Evolutionary conservation across 345 rosid genomes (phyloP), one percentile per base, ranked within the genome.

Genomic region (sweet orange (Citrus sinensis)): DNA sequence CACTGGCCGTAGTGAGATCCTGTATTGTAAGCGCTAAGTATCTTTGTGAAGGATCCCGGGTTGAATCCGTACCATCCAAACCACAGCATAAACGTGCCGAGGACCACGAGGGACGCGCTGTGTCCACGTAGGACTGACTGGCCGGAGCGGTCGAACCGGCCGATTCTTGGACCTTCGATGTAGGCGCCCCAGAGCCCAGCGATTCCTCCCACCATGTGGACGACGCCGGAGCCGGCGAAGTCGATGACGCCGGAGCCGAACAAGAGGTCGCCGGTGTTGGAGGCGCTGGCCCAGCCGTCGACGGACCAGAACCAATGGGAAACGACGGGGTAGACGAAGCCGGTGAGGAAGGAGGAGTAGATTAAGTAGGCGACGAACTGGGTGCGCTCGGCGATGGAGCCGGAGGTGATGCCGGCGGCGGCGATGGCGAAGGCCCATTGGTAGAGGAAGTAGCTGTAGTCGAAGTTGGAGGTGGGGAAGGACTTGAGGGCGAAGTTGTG

Each of bases 351-450:
- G 5, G 97, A 86, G 2, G 98, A 94, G 85, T 92, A 94, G 0
- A 93, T 92, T 75, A 94, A 75, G 68, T 92, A 94, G 65, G 98
- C 92, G 2, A 91, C 94, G 60, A 94, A 92, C 83, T 92, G 98
- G 67, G 98, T 94, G 51, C 98, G 84, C 82, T 94, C 98, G 0
- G 98, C 98, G 29, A 94, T 94, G 1, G 98, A 94, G 19, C 98
- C 98, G 66, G 97, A 93, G 7, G 98, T 94, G 54, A 94, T 93
- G 11, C 98, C 97, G 30, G 98, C 97, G 1, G 97, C 98, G 6
- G 98, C 97, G 25, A 94, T 94, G 14, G 98, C 97, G 71, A 94
- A 94, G 55, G 97, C 97, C 97, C 98, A 94, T 80, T 94, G 98
- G 70, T 91, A 94, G 27, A 94, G 97, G 80, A 94, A 94, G 82